These are phyloP conservation scores for Boletus vinaceobasis DNA, from an alignment of 768 basidiomycete genomes.

Conservation along the genomic window DNA sequence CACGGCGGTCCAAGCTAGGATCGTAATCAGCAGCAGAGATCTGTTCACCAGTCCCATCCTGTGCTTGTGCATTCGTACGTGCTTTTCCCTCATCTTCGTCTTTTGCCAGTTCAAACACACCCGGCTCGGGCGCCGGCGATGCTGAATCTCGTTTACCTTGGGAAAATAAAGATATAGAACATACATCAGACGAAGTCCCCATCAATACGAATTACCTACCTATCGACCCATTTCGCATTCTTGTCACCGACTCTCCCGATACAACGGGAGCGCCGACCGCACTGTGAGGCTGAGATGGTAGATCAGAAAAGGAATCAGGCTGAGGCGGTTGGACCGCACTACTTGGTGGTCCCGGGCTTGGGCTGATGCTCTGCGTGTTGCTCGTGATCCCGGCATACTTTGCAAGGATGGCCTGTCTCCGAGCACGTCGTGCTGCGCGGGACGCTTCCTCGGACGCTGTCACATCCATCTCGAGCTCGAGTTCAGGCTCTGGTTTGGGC, in stretches of 20 bases:
- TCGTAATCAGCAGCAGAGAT: slow-evolving; percentile 94
- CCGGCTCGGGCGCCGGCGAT: slow-evolving; percentile 57
- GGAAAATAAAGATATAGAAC: neutral
- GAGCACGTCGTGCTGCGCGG: slow-evolving; percentile 64
- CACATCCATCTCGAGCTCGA: slow-evolving; percentile 55
- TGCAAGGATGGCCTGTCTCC: slow-evolving; percentile 73
- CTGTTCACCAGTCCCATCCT: slow-evolving; percentile 56
- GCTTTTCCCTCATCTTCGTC: slow-evolving; percentile 50
- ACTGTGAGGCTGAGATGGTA: slow-evolving; percentile 54
- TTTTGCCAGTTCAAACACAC: slow-evolving; percentile 67
- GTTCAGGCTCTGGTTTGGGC: slow-evolving; percentile 35
- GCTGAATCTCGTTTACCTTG: slow-evolving; percentile 51
- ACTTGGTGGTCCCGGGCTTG: slow-evolving; percentile 61
- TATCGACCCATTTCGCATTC: slow-evolving; percentile 18
- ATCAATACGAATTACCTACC: slow-evolving; percentile 14
- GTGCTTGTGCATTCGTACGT: slow-evolving; percentile 43
- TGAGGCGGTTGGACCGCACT: slow-evolving; percentile 76
- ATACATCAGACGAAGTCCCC: neutral
- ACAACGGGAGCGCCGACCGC: slow-evolving; percentile 33
- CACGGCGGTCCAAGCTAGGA: slow-evolving; percentile 74
- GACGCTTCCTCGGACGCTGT: slow-evolving; percentile 53
- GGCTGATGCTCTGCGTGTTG: slow-evolving; percentile 42
- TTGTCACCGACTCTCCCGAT: slow-evolving; percentile 7
- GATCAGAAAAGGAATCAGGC: slow-evolving; percentile 61
- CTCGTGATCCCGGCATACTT: slow-evolving; percentile 59